Base-by-base conservation (phyloP, 2,329 filamentous ascomycete genomes). In the Leptoxyphium fumago region DNA sequence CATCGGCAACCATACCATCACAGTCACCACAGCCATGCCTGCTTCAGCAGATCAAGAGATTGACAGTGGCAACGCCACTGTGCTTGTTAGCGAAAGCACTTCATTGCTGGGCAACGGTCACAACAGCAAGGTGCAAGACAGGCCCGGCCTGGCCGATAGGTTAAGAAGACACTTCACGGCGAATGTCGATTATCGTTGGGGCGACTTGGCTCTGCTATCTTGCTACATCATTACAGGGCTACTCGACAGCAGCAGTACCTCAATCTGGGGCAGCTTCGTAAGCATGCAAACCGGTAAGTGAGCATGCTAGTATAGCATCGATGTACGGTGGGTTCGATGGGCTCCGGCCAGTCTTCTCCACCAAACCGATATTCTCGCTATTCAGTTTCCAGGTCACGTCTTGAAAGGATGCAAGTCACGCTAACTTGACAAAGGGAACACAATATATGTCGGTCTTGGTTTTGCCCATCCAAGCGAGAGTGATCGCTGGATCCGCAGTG, bases 211-310 rank as follows among this genome's bases (percentile, higher is more conserved):
- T 15, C 69, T 89, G 34, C 66, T 89, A 3, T 65, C 76, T 26
- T 85, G 81, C 63, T 88, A 87, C 59, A 64, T 84, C 50, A 80
- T 87, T 57, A 88, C 84, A 0, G 84, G 84, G 3, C 67, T 89
- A 10, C 71, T 86, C 7, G 84, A 89, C 62, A 84, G 80, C 62
- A 78, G 81, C 2, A 78, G 82, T 2, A 81, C 84, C 40, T 80
- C 78, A 45, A 81, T 82, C 38, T 88, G 82, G 79, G 81, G 82
- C 10, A 80, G 80, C 2, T 89, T 89, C 53, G 82, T 86, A 36
- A 84, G 79, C 54, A 88, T 88, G 83, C 84, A 88, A 58, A 88
- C 83, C 29, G 82, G 82, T 75, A 55, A 50, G 67, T 62, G 26
- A 26, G 13, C 34, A 38, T 17, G 13, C 4, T 4, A 17, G 21